These are phyloP conservation scores for Rhododendron henanense DNA, from an alignment of 148 eudicot species.

Conservation along the genomic window DNA sequence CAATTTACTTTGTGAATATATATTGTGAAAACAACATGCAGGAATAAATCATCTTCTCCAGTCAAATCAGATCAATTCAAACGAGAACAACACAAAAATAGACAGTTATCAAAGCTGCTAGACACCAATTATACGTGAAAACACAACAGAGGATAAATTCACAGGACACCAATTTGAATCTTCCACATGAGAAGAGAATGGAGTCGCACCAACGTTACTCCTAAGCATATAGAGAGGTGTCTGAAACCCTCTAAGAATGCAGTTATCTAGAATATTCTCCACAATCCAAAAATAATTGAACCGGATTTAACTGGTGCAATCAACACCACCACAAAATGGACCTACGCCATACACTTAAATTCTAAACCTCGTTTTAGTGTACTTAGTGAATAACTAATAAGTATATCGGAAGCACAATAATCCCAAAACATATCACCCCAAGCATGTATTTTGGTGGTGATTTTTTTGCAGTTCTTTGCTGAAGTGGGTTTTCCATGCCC, in stretches of 20 bases:
- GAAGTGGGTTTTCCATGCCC: slow-evolving; percentile 90
- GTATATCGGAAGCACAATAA: neutral
- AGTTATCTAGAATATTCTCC: neutral
- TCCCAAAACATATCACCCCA: neutral
- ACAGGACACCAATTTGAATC: neutral
- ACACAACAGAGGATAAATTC: neutral
- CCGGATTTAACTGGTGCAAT: neutral
- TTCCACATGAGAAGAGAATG: neutral
- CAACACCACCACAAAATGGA: neutral
- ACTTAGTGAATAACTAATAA: neutral
- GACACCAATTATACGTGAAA: neutral
- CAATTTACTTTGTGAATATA: neutral
- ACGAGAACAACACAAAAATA: too few species aligned
- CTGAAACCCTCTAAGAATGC: neutral
- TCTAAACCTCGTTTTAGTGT: neutral
- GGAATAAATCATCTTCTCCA: neutral
- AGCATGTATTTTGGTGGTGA: neutral
- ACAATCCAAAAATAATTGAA: neutral
- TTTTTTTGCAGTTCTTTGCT: slow-evolving; percentile 63
- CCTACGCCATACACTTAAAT: neutral
- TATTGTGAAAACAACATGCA: neutral
- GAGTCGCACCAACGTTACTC: neutral
- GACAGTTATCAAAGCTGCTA: neutral
- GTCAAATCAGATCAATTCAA: neutral
- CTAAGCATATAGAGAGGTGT: neutral